Evolutionary conservation across 2,329 filamentous ascomycete species (phyloP).

Genomic region (Talaromyces sp.): DNA sequence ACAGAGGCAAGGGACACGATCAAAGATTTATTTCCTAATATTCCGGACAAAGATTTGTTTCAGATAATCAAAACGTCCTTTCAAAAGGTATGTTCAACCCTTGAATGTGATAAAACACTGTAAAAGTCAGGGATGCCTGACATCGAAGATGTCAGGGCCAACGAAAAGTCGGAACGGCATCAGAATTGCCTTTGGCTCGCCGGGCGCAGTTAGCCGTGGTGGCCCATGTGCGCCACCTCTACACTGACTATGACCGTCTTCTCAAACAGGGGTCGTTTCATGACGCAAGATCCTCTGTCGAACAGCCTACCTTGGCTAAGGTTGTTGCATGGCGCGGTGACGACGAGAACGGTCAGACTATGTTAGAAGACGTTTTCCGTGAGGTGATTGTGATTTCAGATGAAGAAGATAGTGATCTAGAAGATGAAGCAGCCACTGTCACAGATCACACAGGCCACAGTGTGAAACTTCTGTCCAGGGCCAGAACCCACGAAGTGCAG

Average conservation of each 20-base stretch:
- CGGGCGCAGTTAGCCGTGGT: slow-evolving; percentile 64
- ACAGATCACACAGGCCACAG: slow-evolving; percentile 38
- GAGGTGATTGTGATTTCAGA: slow-evolving; percentile 67
- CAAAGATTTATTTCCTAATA: slow-evolving; percentile 65
- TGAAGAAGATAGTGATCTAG: slow-evolving; percentile 56
- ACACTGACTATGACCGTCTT: slow-evolving; percentile 65
- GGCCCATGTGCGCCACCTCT: slow-evolving; percentile 64
- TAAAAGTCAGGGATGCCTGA: slow-evolving; percentile 20
- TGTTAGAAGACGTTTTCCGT: slow-evolving; percentile 64
- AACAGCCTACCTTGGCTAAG: slow-evolving; percentile 58
- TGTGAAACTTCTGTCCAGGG: slow-evolving; percentile 44
- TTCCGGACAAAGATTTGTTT: slow-evolving; percentile 60
- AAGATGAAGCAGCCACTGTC: slow-evolving; percentile 36
- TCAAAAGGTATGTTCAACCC: slow-evolving; percentile 51
- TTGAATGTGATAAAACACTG: background rate
- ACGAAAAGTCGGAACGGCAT: slow-evolving; percentile 60
- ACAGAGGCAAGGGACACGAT: slow-evolving; percentile 62
- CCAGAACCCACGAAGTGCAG: slow-evolving; percentile 38
- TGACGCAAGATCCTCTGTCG: slow-evolving; percentile 58
- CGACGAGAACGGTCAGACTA: slow-evolving; percentile 54
- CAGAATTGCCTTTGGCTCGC: slow-evolving; percentile 56
- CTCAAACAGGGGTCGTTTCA: slow-evolving; percentile 57
- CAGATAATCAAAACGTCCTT: slow-evolving; percentile 64
- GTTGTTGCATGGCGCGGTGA: slow-evolving; percentile 66
- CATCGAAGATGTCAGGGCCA: slow-evolving; percentile 47